Base-by-base conservation (phyloP, 768 basidiomycete species). In the Galerina sulciceps region DNA sequence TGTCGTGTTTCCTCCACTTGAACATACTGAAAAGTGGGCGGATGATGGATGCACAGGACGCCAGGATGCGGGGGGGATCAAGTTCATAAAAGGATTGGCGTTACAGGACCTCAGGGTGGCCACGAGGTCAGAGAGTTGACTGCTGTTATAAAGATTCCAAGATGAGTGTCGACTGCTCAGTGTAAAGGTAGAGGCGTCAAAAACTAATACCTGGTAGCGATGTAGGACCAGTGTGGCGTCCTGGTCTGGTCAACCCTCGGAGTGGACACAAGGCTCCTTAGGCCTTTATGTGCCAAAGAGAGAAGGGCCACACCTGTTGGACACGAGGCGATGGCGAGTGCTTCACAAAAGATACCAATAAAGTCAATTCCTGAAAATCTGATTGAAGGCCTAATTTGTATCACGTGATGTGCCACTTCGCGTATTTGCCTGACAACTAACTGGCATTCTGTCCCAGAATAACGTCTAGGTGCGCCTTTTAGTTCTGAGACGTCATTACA, bases 281-380 rank as follows among this genome's bases (percentile, higher is more conserved):
- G 65, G 60, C 60, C 65, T 73, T 74, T 70, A 69, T 72, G 67
- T 69, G 65, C 63, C 60, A 58, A 67, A 62, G 65, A 62, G 60
- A 64, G 60, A 59, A 58, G 37, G 44, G 41, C 54, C 65, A 63
- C 60, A 63, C 58, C 62, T 66, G 40, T 52, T 40, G 62, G 59
- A 66, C 76, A 78, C 76, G 76, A 76, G 76, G 65, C 64, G 65
- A 65, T 69, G 58, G 62, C 53, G 51, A 65, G 59, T 36, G 35
- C 53, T 51, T 57, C 36, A 42, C 47, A 57, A 62, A 45, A 53
- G 48, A 55, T 56, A 38, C 50, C 43, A 46, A 53, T 58, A 44
- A 58, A 42, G 57, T 35, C 40, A 36, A 41, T 53, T 44, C 37
- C 37, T 36, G 49, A 22, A 31, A 31, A 5, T 20, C 41, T 45